Conservation (phyloP, 495 filamentous ascomycete species). For the Chaetomidium leptoderma region DNA sequence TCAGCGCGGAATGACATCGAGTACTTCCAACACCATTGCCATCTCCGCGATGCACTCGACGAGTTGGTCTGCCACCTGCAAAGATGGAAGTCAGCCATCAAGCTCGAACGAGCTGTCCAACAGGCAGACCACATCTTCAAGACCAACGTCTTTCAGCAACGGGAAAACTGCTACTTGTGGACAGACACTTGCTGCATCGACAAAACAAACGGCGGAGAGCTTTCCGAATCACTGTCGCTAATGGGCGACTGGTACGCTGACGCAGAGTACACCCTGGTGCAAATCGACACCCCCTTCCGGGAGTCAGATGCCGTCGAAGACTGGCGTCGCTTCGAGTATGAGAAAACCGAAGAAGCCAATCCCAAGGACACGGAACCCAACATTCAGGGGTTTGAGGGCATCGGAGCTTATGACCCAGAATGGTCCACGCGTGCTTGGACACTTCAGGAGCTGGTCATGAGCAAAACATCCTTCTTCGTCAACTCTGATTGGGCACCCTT, state of each 20-base stretch:
- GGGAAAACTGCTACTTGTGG: constrained; percentile 45
- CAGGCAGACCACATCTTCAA: constrained; percentile 37
- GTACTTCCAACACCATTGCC: constrained; percentile 27
- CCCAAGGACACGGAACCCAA: neutral
- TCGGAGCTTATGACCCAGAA: constrained; percentile 25
- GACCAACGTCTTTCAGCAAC: constrained; percentile 31
- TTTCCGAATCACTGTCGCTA: constrained; percentile 40
- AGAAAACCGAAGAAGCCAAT: neutral
- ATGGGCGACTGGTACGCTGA: constrained; percentile 51
- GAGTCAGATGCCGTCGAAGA: constrained; percentile 25
- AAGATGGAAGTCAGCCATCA: constrained; percentile 39
- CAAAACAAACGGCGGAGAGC: constrained; percentile 39
- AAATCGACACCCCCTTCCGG: constrained; percentile 36
- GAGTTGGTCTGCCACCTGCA: constrained; percentile 35
- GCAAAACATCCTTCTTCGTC: constrained; percentile 44
- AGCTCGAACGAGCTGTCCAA: constrained; percentile 35
- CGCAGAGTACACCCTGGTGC: constrained; percentile 46
- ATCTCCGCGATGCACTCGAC: constrained; percentile 37
- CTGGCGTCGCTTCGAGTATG: constrained; percentile 27
- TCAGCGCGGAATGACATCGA: constrained; percentile 20
- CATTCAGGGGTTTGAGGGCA: constrained; percentile 24
- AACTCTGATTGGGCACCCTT: constrained; percentile 39
- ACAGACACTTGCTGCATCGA: constrained; percentile 50
- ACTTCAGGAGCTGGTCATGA: constrained; percentile 48
- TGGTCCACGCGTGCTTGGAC: constrained; percentile 47